Evolutionary conservation across 805 yeast genomes (phyloP), one percentile per base, ranked within the genome.

Genomic region (Dipodascopsis uninucleata): DNA sequence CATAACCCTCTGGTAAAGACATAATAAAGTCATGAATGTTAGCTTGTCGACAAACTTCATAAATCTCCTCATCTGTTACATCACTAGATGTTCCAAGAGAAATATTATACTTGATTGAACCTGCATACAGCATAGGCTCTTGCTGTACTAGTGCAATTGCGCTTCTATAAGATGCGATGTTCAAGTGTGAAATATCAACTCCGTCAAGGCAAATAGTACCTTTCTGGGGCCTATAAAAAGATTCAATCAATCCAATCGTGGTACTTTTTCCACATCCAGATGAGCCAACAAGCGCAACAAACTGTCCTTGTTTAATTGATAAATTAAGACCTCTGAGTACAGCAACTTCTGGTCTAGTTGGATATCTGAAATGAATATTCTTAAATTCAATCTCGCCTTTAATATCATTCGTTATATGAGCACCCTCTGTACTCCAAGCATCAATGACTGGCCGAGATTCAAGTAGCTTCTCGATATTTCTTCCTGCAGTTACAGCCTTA

Each of bases 281-380:
- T 89, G 94, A 81, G 1, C 96, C 96, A 16, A 87, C 96, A 56
- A 87, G 77, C 6, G 96, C 96, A 28, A 87, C 89, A 58, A 82
- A 85, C 57, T 79, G 66, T 5, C 96, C 96, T 5, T 89, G 82
- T 9, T 88, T 87, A 76, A 61, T 47, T 2, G 35, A 31, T 17
- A 61, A 43, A 37, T 52, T 47, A 18, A 61, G 43, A 31, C 61
- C 60, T 2, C 43, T 45, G 8, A 62, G 49, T 16, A 61, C 60
- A n/a, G 58, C 50, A 10, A 58, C 59, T 10, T 60, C 55, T 5
- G 55, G 50, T 4, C 65, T 53, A 3, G 66, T 58, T 2, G 66
- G 66, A 41, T 61, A 61, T n/a, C 58, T 43, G 46, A 61, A 61
- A 17, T 49, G 47, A 9, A 61, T 58, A 35, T 65, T 64, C 6